Conservation (phyloP, 495 filamentous ascomycete species). For the Neurospora sp. region DNA sequence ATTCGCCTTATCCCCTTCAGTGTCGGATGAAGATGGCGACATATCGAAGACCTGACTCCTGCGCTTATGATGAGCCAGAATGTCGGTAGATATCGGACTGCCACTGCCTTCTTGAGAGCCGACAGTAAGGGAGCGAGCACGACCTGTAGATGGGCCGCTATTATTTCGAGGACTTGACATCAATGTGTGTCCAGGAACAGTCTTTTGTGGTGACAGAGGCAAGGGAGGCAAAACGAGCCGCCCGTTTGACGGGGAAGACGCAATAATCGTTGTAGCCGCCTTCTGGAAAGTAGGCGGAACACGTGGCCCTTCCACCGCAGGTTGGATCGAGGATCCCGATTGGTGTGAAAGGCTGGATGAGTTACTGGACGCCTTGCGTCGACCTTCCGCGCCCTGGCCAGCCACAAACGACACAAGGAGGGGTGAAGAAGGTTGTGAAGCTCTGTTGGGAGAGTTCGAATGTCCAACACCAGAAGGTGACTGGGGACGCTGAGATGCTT, state of each 20-base stretch:
- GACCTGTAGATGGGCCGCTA: conserved; percentile 35
- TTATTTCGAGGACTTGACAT: conserved; percentile 37
- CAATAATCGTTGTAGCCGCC: conserved; percentile 46
- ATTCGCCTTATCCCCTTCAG: conserved; percentile 84
- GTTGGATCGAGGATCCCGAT: conserved; percentile 60
- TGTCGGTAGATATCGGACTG: conserved; percentile 56
- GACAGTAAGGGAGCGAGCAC: conserved; percentile 83
- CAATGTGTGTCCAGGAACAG: conserved; percentile 10
- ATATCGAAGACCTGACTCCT: conserved; percentile 92
- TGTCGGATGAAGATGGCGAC: conserved; percentile 95
- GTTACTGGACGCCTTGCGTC: conserved; percentile 68
- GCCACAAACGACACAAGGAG: conserved; percentile 87
- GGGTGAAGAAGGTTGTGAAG: conserved; percentile 90
- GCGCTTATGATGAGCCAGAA: conserved; percentile 68
- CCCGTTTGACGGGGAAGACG: conserved; percentile 69
- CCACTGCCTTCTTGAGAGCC: conserved; percentile 89
- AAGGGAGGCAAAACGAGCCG: conserved; percentile 40
- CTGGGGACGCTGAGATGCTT: conserved; percentile 61
- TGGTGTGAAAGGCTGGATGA: conserved; percentile 76
- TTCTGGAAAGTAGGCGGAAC: conserved; percentile 51
- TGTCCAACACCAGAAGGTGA: conserved; percentile 77
- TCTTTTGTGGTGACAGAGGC: conserved; percentile 41
- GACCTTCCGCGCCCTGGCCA: conserved; percentile 40
- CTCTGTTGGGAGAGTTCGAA: conserved; percentile 73
- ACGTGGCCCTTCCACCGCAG: conserved; percentile 65